These are phyloP conservation scores for Prunella vulgaris DNA, from an alignment of 257 asterid species.

Conservation along the genomic window DNA sequence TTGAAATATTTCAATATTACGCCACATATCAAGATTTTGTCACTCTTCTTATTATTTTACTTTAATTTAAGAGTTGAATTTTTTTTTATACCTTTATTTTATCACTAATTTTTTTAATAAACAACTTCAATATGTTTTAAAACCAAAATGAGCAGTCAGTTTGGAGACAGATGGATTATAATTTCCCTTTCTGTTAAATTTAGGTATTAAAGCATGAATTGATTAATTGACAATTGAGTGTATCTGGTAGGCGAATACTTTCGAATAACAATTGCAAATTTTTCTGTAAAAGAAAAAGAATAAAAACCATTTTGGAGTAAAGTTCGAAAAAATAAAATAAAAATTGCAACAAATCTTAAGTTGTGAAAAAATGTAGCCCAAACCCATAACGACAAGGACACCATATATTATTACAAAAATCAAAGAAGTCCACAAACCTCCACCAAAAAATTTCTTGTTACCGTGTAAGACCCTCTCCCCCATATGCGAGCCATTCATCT, in stretches of 20 bases:
- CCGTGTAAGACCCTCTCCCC: conserved; percentile 10
- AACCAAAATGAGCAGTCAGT: too few species aligned
- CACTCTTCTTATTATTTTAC: too few species aligned
- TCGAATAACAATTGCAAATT: background rate
- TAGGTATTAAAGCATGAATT: too few species aligned
- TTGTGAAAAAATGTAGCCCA: conserved; percentile 14
- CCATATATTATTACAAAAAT: background rate
- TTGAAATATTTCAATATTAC: too few species aligned
- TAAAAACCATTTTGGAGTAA: background rate
- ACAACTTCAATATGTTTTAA: too few species aligned
- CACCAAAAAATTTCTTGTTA: background rate
- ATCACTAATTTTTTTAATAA: too few species aligned
- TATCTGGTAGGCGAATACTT: background rate
- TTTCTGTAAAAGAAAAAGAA: background rate
- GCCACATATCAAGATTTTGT: too few species aligned
- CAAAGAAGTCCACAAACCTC: conserved; percentile 21
- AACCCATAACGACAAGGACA: background rate
- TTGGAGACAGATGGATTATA: too few species aligned
- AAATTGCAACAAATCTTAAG: background rate
- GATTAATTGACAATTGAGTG: too few species aligned
- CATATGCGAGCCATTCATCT: conserved; percentile 23
- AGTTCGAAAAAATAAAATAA: background rate
- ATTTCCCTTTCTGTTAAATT: too few species aligned
- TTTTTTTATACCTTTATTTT: too few species aligned
- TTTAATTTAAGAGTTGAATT: too few species aligned